phyloP scores from a whole-genome alignment of 495 filamentous ascomycete species.

The Talaromyces trachyspermus region DNA sequence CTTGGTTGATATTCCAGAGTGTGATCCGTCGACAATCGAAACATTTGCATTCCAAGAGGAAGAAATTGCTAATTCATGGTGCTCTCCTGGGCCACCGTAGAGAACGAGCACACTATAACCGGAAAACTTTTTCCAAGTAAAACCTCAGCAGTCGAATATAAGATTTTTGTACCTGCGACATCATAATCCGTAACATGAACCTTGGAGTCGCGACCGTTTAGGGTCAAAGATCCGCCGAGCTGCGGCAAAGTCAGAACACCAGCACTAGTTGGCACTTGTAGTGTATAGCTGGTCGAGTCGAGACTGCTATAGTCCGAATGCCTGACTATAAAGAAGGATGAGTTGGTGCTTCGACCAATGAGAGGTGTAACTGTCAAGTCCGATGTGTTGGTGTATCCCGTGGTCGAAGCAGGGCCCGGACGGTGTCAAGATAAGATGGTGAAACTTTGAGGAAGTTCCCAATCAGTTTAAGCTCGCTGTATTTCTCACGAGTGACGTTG shows the following conservation, averaged over 20 bases:
- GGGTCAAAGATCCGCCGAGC: slow-evolving; percentile 49
- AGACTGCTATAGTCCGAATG: slow-evolving; percentile 54
- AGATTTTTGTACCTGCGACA: slow-evolving; percentile 51
- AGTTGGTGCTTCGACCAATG: slow-evolving; percentile 39
- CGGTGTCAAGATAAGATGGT: slow-evolving; percentile 54
- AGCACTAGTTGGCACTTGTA: slow-evolving; percentile 53
- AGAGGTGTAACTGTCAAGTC: slow-evolving; percentile 53
- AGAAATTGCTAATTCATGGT: slow-evolving; percentile 58
- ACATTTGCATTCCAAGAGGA: slow-evolving; percentile 11
- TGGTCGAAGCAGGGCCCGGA: slow-evolving; percentile 42
- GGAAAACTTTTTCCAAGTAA: slow-evolving; percentile 60
- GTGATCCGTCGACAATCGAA: slow-evolving; percentile 37
- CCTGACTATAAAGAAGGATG: slow-evolving; percentile 58
- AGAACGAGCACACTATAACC: slow-evolving; percentile 55
- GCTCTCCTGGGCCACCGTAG: slow-evolving; percentile 63
- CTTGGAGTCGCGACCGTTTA: slow-evolving; percentile 70
- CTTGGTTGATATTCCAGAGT: slow-evolving; percentile 31
- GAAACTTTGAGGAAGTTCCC: slow-evolving; percentile 66
- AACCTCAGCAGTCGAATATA: slow-evolving; percentile 76
- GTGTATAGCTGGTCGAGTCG: slow-evolving; percentile 50
- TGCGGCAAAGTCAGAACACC: slow-evolving; percentile 58
- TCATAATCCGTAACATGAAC: slow-evolving; percentile 68
- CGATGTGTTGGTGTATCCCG: slow-evolving; percentile 39
- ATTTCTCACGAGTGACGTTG: slow-evolving; percentile 63
- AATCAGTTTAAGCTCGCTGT: slow-evolving; percentile 68